Evolutionary conservation across 352 stramenopile species (phyloP).

Genomic region (Thraustochytrium striatum): DNA sequence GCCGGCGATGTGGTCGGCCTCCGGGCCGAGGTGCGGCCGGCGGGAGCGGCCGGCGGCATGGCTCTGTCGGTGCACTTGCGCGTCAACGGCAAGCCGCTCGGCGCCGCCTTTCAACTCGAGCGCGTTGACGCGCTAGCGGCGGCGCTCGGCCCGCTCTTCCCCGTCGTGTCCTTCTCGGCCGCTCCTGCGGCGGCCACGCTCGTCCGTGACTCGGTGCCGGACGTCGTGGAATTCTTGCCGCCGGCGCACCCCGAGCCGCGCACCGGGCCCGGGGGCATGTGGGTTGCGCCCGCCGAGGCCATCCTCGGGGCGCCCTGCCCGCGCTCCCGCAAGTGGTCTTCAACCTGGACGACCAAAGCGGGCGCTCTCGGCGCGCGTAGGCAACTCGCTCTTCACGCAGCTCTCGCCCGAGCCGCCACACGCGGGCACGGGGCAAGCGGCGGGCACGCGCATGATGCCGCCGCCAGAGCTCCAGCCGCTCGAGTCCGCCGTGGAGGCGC

Average conservation of each 20-base stretch:
- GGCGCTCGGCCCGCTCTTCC: conserved; percentile 5
- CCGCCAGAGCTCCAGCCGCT: not conserved
- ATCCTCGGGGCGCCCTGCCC: not conserved
- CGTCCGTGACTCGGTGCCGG: not conserved
- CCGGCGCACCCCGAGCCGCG: not conserved
- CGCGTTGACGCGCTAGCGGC: not conserved
- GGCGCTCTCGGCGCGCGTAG: not conserved
- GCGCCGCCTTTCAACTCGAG: conserved; percentile 4
- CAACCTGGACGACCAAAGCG: not conserved
- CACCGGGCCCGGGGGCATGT: not conserved
- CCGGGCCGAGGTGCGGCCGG: not conserved
- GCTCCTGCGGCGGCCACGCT: not conserved
- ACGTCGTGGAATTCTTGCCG: not conserved
- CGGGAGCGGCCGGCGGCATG: conserved; percentile 10
- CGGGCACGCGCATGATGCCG: conserved; percentile 39
- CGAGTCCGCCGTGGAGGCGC: not conserved
- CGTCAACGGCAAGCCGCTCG: conserved; percentile 40
- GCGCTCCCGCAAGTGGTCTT: conserved; percentile 4
- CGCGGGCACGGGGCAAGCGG: not conserved
- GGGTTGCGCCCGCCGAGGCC: not conserved
- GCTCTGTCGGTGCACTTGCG: conserved; percentile 3
- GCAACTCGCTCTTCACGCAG: conserved; percentile 1
- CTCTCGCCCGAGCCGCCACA: conserved; percentile 1
- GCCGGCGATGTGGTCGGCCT: conserved; percentile 25
- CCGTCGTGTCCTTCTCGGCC: not conserved